Evolutionary conservation across 108 stramenopile species (phyloP).

Genomic region (Pelagomonas calceolata): DNA sequence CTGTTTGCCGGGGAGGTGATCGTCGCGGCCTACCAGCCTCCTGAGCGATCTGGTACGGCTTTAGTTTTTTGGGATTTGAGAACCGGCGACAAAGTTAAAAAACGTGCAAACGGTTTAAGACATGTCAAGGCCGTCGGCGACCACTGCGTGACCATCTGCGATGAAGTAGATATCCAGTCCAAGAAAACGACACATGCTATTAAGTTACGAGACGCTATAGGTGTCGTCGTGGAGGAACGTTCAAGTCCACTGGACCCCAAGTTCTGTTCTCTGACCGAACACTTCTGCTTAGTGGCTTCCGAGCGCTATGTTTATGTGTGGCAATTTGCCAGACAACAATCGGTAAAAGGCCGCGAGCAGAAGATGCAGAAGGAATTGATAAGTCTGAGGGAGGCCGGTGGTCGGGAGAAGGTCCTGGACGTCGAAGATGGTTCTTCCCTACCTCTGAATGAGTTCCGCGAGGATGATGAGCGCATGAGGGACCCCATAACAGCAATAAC

Average conservation of each 20-base stretch:
- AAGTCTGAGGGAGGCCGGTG: conserved; percentile 1
- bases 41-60: conserved; percentile 20
- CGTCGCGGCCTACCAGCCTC: conserved; percentile 33
- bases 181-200: too few relatives aligned
- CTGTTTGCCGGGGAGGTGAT: conserved; percentile 26
- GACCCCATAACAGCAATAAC: conserved; percentile 33
- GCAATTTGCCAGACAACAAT: conserved; percentile 31
- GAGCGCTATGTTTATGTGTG: conserved; percentile 37
- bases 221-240: not conserved
- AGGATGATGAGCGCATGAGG: not conserved
- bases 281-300: conserved; percentile 32
- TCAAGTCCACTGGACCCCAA: conserved; percentile 14
- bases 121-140: conserved; percentile 14
- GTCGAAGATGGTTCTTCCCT: conserved; percentile 5
- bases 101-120: conserved; percentile 14
- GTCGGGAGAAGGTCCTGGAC: conserved; percentile 37
- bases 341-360: not conserved
- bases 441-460: not conserved
- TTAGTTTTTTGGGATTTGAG: conserved; percentile 47
- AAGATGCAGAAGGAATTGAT: not conserved
- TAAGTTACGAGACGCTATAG: too few relatives aligned
- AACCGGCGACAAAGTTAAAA: conserved; percentile 19
- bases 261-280: conserved; percentile 25
- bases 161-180: not conserved
- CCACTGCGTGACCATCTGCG: conserved; percentile 6